Conservation (phyloP, 805 yeast species). For the Starmera pachycereana region DNA sequence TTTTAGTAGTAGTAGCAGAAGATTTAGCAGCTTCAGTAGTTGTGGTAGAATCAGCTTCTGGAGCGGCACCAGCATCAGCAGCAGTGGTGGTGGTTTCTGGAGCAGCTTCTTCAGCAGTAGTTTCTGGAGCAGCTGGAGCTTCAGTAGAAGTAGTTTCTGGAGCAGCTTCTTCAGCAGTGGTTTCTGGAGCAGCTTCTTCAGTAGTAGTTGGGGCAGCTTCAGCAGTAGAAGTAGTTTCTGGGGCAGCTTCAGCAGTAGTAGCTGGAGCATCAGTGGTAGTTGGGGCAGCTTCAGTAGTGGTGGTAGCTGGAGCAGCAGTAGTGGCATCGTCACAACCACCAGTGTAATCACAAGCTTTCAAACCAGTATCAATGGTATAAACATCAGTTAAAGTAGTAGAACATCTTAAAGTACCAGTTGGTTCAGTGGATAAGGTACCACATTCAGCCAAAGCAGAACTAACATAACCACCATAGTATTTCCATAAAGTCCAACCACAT, state of each 20-base stretch:
- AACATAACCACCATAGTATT: slow-evolving; percentile 17
- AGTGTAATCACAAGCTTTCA: slow-evolving; percentile 25
- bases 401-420: slow-evolving; percentile 20
- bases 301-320: slow-evolving; percentile 22
- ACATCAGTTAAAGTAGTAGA: slow-evolving; percentile 8
- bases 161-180: slow-evolving; percentile 4
- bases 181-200: not conserved
- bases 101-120: slow-evolving; percentile 6
- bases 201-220: slow-evolving; percentile 4
- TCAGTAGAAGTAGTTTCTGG: slow-evolving; percentile 1
- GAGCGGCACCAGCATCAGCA: slow-evolving; percentile 1
- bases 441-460: slow-evolving; percentile 15
- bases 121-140: slow-evolving; percentile 6
- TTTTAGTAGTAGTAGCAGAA: slow-evolving; percentile 3
- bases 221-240: not conserved
- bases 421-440: slow-evolving; percentile 9
- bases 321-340: slow-evolving; percentile 24
- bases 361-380: slow-evolving; percentile 2
- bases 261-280: slow-evolving; percentile 4
- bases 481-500: slow-evolving; percentile 26
- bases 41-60: slow-evolving; percentile 3
- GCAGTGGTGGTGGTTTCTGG: slow-evolving; percentile 4
- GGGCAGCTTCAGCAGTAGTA: not conserved
- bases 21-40: slow-evolving; percentile 5
- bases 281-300: slow-evolving; percentile 19